Base-by-base conservation (phyloP, 1,284 basidiomycete genomes). In the Ustilago nuda region DNA sequence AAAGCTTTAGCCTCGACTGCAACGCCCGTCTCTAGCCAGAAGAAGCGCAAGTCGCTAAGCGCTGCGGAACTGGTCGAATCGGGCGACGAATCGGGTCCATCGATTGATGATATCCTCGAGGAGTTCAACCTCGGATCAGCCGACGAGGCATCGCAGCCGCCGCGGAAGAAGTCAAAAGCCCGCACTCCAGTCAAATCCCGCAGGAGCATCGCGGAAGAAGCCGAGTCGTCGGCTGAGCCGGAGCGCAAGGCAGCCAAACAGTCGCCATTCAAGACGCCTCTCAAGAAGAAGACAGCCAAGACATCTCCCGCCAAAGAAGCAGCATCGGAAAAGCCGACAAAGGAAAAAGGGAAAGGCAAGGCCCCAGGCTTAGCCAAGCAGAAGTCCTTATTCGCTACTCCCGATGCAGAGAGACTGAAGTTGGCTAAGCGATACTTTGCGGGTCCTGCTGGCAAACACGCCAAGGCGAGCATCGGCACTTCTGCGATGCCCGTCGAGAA, bases 341-440 rank as follows among this genome's bases (percentile, higher is more conserved):
- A 33, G n/a, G 33, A 45, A 30, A 41, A 37, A 17, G 32, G 46
- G 23, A 56, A 56, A 27, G 0, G 35, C 52, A 54, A 62, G 15
- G 27, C 53, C 8, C 15, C 57, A 13, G 15, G n/a, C n/a, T 17
- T 48, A 50, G 39, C 62, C n/a, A 57, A 33, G 30, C 8, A 37
- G 3, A 58, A 60, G 37, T 23, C 45, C 37, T 36, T 19, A 17
- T 41, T 50, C 35, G 43, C 15, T 13, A 57, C 59, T 4, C 50
- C 39, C 35, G 61, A 74, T n/a, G 50, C 61, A 36, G 39, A 23
- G 35, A 52, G 66, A 27, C 13, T 53, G n/a, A 56, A 62, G 32
- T 53, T 43, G 15, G 60, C 60, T 15, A 62, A 48, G 53, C 70
- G 70, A 30, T 72, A 72, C 50, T 72, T 72, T 62, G 70, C 61